These are phyloP conservation scores for Exophiala aquamarina DNA, from an alignment of 2,329 filamentous ascomycete species.

Conservation along the genomic window DNA sequence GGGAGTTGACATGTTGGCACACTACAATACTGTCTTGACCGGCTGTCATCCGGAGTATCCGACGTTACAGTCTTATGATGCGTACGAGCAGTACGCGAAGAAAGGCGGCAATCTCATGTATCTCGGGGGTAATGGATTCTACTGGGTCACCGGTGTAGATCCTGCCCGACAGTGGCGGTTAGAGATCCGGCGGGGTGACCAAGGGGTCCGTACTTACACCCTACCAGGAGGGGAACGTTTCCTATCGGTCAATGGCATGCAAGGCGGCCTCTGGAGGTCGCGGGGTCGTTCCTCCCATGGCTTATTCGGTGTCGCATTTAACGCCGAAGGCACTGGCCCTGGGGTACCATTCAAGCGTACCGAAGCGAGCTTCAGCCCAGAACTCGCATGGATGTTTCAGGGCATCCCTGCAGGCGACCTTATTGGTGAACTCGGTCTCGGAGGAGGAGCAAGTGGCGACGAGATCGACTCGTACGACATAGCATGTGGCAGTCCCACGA, in stretches of 20 bases:
- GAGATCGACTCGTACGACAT: slow-evolving; percentile 39
- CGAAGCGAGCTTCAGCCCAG: slow-evolving; percentile 12
- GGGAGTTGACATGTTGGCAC: slow-evolving; percentile 20
- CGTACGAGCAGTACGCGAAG: slow-evolving; percentile 31
- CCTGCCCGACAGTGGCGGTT: slow-evolving; percentile 30
- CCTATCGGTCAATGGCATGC: slow-evolving; percentile 32
- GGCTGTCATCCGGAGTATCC: slow-evolving; percentile 39
- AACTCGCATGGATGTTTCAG: slow-evolving; percentile 25
- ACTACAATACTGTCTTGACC: slow-evolving; percentile 31
- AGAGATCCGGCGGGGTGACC: slow-evolving; percentile 35
- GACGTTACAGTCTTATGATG: slow-evolving; percentile 30
- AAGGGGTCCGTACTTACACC: slow-evolving; percentile 33
- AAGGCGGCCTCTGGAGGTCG: slow-evolving; percentile 36
- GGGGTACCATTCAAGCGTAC: slow-evolving; percentile 30
- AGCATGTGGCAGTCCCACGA: slow-evolving; percentile 32
- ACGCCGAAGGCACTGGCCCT: slow-evolving; percentile 33
- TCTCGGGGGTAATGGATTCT: slow-evolving; percentile 38
- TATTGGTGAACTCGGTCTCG: slow-evolving; percentile 31
- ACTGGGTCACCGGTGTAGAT: slow-evolving; percentile 30
- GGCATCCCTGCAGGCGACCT: slow-evolving; percentile 24
- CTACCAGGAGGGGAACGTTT: slow-evolving; percentile 33
- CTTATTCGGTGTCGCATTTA: slow-evolving; percentile 34
- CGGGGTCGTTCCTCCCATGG: slow-evolving; percentile 33
- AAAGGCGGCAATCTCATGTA: slow-evolving; percentile 39
- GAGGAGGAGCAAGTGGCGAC: slow-evolving; percentile 36